phyloP scores from a whole-genome alignment of 257 asterid species.

The Salvia rosmarinus region DNA sequence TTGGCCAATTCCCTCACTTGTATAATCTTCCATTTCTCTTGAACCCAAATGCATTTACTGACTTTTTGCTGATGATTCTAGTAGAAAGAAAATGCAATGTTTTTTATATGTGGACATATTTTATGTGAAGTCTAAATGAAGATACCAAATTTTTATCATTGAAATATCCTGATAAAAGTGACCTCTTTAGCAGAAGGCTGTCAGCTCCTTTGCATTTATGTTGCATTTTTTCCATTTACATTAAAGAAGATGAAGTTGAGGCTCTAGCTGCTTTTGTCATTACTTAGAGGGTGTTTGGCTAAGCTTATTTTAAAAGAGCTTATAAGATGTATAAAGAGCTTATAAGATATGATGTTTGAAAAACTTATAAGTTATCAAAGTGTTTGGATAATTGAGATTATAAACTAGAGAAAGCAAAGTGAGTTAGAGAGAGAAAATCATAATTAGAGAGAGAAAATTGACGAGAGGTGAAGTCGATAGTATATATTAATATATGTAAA shows the following conservation, averaged over 20 bases:
- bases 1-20: neutral
- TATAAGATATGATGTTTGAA: no score
- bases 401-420: no score
- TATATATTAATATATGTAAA: no score
- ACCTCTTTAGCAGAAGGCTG: slow-evolving; percentile 11
- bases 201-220: neutral
- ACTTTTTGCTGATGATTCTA: slow-evolving; percentile 5
- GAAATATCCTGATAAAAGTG: neutral
- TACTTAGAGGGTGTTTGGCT: no score
- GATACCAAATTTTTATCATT: slow-evolving; percentile 7
- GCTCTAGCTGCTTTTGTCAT: neutral
- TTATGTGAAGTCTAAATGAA: neutral
- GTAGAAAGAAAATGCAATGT: neutral
- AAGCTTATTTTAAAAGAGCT: no score
- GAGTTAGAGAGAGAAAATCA: no score
- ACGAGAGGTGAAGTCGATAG: no score
- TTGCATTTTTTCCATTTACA: neutral
- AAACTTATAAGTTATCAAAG: no score
- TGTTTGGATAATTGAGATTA: no score
- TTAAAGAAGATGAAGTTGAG: slow-evolving; percentile 11
- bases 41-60: slow-evolving; percentile 9
- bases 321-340: no score
- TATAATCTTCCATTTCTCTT: neutral
- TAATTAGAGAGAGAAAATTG: no score
- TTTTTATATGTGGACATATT: neutral